Evolutionary conservation across 2,329 filamentous ascomycete species (phyloP).

Genomic region (Fusarium tupiense): DNA sequence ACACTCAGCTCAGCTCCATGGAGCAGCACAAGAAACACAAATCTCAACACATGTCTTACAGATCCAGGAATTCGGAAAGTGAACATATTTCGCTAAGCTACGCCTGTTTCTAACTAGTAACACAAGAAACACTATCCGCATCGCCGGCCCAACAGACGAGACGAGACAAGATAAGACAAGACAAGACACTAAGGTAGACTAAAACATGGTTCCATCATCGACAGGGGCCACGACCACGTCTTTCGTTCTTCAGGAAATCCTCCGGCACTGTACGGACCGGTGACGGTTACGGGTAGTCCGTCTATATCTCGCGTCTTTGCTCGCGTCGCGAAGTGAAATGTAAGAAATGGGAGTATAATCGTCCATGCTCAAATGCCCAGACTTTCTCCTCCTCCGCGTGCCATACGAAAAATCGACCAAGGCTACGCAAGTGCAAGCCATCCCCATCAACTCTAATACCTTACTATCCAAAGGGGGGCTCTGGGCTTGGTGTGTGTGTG

Average conservation of each 20-base stretch:
- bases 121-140: not conserved
- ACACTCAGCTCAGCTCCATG: not conserved
- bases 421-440: conserved; percentile 14
- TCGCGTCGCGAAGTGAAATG: conserved; percentile 4
- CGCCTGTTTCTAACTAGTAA: conserved; percentile 16
- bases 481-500: not conserved
- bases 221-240: not conserved
- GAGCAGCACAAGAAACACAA: not conserved
- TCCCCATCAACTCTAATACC: conserved; percentile 1
- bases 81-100: conserved; percentile 3
- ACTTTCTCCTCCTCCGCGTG: not conserved
- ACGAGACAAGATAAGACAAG: not conserved
- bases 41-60: not conserved
- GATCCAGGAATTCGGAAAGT: conserved; percentile 6
- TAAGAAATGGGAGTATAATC: not conserved
- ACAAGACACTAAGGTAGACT: not conserved
- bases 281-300: conserved; percentile 4
- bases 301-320: not conserved
- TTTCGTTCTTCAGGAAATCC: not conserved
- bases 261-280: not conserved
- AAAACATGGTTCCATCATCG: not conserved
- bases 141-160: not conserved
- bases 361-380: not conserved
- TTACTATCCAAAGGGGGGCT: not conserved
- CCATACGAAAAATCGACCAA: not conserved